Evolutionary conservation across 768 basidiomycete genomes (phyloP).

Genomic region (Symmetrospora coprosmae): DNA sequence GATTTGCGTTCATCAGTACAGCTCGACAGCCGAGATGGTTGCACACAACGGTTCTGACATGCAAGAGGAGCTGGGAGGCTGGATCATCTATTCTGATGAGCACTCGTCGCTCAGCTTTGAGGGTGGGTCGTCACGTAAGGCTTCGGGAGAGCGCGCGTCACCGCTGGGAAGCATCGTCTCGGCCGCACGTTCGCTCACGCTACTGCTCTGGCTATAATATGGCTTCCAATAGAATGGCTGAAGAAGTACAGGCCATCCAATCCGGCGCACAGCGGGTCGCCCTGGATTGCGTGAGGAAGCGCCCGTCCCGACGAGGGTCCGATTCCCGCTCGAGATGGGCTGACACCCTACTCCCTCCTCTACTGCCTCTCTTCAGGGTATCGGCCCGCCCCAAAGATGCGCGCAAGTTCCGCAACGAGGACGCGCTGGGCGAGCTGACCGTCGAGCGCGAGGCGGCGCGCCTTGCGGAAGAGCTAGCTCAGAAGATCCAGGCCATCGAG

Average conservation of each 20-base stretch:
- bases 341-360: not conserved
- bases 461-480: slow-evolving; percentile 1
- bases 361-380: not conserved
- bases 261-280: not conserved
- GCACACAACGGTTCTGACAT: too few species aligned
- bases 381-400: not conserved
- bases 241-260: slow-evolving; percentile 4
- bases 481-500: not conserved
- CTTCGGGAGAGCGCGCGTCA: too few species aligned
- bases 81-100: not conserved
- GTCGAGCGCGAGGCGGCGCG: not conserved
- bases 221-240: slow-evolving; percentile 4
- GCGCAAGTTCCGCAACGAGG: not conserved
- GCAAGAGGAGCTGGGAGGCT: too few species aligned
- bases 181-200: not conserved
- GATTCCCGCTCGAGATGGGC: too few species aligned
- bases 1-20: too few species aligned
- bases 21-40: too few species aligned
- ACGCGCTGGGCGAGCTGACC: not conserved
- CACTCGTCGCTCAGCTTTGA: not conserved
- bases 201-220: not conserved
- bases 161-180: not conserved
- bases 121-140: not conserved
- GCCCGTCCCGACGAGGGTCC: not conserved
- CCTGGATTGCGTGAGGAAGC: slow-evolving; percentile 11